phyloP scores from a whole-genome alignment of 345 rosid species.

The Eucalyptus melliodora region DNA sequence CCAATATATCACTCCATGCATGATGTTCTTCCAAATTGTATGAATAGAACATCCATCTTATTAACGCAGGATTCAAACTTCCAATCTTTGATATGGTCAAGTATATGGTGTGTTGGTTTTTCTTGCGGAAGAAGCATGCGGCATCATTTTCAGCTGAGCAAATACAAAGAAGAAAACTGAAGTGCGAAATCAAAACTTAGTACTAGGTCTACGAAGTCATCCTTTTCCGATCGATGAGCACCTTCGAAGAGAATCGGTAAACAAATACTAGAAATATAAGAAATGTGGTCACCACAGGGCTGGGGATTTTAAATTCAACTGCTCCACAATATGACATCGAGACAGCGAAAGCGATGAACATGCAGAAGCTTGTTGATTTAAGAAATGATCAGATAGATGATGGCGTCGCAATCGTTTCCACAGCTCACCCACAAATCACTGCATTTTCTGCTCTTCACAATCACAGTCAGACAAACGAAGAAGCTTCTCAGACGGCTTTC shows the following conservation, averaged over 20 bases:
- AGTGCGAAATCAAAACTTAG: not conserved
- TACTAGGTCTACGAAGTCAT: not conserved
- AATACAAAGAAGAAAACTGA: not conserved
- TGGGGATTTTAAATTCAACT: not conserved
- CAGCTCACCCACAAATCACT: not conserved
- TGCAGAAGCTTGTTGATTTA: not conserved
- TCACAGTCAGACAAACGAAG: not conserved
- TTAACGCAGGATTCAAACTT: not conserved
- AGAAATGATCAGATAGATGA: not conserved
- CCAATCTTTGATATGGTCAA: not conserved
- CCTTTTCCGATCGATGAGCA: not conserved
- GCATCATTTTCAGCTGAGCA: not conserved
- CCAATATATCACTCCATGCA: not conserved
- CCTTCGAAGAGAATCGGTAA: not conserved
- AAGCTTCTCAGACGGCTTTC: not conserved
- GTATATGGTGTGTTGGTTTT: not conserved
- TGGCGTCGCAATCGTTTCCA: not conserved
- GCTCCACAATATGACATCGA: not conserved
- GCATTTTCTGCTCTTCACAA: not conserved
- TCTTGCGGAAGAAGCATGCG: not conserved
- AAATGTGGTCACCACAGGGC: not conserved
- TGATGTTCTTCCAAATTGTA: not conserved
- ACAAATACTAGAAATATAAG: not conserved
- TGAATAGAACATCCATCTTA: not conserved
- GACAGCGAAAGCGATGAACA: not conserved